phyloP scores from a whole-genome alignment of 192 early-diverging fungal genomes.

The Dimargaris cristalligena region DNA sequence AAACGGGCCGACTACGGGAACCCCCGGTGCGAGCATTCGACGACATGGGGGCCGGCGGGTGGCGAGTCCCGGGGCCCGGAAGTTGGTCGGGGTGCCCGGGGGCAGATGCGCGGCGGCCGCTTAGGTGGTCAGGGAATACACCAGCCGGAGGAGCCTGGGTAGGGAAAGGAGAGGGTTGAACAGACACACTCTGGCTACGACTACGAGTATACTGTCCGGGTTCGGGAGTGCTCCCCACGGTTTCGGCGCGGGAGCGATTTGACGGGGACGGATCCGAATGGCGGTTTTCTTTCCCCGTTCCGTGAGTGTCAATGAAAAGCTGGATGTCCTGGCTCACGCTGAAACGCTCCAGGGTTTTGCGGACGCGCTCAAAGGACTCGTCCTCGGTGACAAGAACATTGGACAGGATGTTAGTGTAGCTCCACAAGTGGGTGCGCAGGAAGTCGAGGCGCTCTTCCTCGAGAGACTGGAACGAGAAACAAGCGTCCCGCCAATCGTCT shows the following conservation, averaged over 20 bases:
- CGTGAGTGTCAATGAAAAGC: conserved; percentile 38
- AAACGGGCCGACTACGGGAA: conserved; percentile 1
- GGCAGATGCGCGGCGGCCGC: conserved; percentile 2
- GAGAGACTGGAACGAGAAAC: conserved; percentile 26
- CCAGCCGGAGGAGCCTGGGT: not conserved
- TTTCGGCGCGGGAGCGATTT: not conserved
- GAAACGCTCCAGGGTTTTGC: conserved; percentile 43
- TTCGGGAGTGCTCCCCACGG: not conserved
- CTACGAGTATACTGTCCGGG: too few relatives aligned
- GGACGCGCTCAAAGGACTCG: conserved; percentile 58
- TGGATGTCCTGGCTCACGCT: conserved; percentile 43
- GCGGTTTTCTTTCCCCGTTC: conserved; percentile 31
- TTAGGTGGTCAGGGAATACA: not conserved
- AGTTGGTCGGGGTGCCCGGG: conserved; percentile 3
- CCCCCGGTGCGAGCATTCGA: not conserved
- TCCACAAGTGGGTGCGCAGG: conserved; percentile 43
- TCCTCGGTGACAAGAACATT: conserved; percentile 48
- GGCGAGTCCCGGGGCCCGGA: not conserved
- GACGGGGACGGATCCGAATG: not conserved
- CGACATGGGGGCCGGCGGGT: not conserved
- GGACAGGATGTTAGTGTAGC: conserved; percentile 58
- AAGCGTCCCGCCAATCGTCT: conserved; percentile 26
- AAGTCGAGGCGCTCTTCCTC: conserved; percentile 62
- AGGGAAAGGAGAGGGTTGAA: not conserved
- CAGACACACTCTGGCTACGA: conserved; percentile 8